Evolutionary conservation across 1,284 basidiomycete species (phyloP).

Genomic region (Ustanciosporium gigantosporum): DNA sequence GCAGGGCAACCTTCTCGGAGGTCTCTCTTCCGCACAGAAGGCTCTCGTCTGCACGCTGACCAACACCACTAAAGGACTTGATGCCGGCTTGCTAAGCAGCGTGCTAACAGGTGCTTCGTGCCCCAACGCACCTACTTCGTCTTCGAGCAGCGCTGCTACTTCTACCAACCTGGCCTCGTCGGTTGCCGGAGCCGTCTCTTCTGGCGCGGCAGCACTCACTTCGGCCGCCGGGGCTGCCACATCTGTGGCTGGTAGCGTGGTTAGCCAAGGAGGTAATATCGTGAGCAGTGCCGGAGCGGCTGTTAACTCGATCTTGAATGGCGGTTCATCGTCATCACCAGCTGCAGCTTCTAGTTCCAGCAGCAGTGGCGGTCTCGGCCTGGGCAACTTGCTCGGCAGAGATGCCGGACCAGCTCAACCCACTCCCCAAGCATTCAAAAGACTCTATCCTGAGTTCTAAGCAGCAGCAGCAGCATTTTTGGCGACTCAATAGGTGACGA

Average conservation of each 20-base stretch:
- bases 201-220: not conserved
- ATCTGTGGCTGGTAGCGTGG: not conserved
- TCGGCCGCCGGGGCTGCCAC: not conserved
- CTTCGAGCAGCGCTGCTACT: slow-evolving; percentile 2
- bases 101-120: slow-evolving; percentile 12
- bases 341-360: not conserved
- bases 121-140: slow-evolving; percentile 7
- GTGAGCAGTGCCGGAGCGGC: not conserved
- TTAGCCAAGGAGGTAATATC: not conserved
- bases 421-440: not conserved
- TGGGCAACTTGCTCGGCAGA: not conserved
- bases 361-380: not conserved
- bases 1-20: slow-evolving; percentile 13
- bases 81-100: slow-evolving; percentile 6
- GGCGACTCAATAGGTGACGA: too few relatives aligned
- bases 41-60: slow-evolving; percentile 7
- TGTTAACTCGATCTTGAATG: not conserved
- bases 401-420: not conserved
- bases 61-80: slow-evolving; percentile 1
- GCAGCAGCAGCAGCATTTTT: not conserved
- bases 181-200: not conserved
- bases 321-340: not conserved
- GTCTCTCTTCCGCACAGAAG: slow-evolving; percentile 4
- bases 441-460: not conserved
- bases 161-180: slow-evolving; percentile 4